A percentile compares a stretch with the other conserved stretches of the same genome.
phyloP scores from a whole-genome alignment of 768 basidiomycete genomes.

The Gymnopilus dilepis region DNA sequence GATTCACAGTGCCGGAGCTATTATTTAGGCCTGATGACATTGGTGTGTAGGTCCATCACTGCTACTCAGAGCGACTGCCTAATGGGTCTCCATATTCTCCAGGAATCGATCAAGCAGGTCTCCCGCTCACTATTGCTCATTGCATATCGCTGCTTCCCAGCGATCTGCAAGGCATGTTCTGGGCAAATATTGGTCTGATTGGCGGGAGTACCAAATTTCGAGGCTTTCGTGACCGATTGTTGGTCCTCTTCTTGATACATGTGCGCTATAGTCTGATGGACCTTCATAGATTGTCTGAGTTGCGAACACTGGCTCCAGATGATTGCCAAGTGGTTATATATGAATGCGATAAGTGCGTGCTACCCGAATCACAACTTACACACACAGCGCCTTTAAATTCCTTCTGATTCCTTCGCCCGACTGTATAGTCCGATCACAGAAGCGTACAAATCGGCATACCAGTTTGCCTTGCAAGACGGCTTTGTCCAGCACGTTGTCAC shows the following conservation, averaged over 20 bases:
- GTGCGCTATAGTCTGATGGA: constrained; percentile 8
- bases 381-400: background rate
- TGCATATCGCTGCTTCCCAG: constrained; percentile 78
- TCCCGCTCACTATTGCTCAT: constrained; percentile 75
- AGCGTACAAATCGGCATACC: constrained; percentile 63
- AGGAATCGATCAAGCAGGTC: constrained; percentile 84
- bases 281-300: constrained; percentile 65
- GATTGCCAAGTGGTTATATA: constrained; percentile 79
- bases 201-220: constrained; percentile 83
- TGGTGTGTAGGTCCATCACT: constrained; percentile 52
- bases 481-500: constrained; percentile 64
- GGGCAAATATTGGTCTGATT: constrained; percentile 90
- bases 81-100: constrained; percentile 7
- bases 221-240: constrained; percentile 81
- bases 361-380: constrained; percentile 7
- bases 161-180: constrained; percentile 92
- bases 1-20: constrained; percentile 91
- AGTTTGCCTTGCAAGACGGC: constrained; percentile 57
- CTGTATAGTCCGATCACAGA: constrained; percentile 64
- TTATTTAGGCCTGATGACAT: constrained; percentile 91
- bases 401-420: constrained; percentile 6
- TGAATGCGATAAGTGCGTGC: constrained; percentile 71
- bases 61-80: constrained; percentile 14
- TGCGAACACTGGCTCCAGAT: constrained; percentile 81
- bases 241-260: constrained; percentile 34